A percentile compares a stretch with the other conserved stretches of the same genome.
Conservation (phyloP, 805 yeast genomes). For the Myxozyma neglecta region DNA sequence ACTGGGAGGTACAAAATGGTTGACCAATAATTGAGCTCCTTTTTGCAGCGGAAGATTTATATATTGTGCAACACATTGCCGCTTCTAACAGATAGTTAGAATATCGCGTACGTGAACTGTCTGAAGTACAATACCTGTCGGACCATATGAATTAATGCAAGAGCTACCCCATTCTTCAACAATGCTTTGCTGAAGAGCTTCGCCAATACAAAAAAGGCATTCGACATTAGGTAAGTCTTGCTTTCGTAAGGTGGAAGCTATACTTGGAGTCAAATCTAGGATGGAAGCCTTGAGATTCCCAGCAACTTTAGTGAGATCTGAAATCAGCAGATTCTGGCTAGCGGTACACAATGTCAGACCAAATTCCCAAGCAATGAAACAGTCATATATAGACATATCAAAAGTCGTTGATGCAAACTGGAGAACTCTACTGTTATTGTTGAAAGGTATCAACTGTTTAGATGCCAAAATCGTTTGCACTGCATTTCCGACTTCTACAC, state of each 20-base stretch:
- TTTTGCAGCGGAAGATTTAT: neutral
- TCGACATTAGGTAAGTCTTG: slow-evolving; percentile 27
- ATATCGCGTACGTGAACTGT: neutral
- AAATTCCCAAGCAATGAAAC: slow-evolving; percentile 31
- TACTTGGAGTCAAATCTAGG: slow-evolving; percentile 35
- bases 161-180: slow-evolving; percentile 30
- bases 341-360: slow-evolving; percentile 32
- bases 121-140: slow-evolving; percentile 26
- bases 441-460: slow-evolving; percentile 11
- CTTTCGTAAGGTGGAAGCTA: slow-evolving; percentile 28
- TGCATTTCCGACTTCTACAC: slow-evolving; percentile 25
- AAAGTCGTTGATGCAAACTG: slow-evolving; percentile 33
- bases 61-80: slow-evolving; percentile 32
- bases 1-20: slow-evolving; percentile 27
- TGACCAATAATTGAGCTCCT: slow-evolving; percentile 27
- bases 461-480: slow-evolving; percentile 29
- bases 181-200: slow-evolving; percentile 26
- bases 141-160: slow-evolving; percentile 35
- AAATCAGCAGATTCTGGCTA: slow-evolving; percentile 15
- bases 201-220: slow-evolving; percentile 34
- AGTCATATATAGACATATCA: slow-evolving; percentile 34
- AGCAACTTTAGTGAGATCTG: slow-evolving; percentile 25
- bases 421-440: slow-evolving; percentile 10
- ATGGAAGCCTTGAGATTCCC: slow-evolving; percentile 16
- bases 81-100: slow-evolving; percentile 17